Evolutionary conservation across 1,284 basidiomycete genomes (phyloP), one percentile per base, ranked within the genome.

Genomic region (Takashimella tepidaria): DNA sequence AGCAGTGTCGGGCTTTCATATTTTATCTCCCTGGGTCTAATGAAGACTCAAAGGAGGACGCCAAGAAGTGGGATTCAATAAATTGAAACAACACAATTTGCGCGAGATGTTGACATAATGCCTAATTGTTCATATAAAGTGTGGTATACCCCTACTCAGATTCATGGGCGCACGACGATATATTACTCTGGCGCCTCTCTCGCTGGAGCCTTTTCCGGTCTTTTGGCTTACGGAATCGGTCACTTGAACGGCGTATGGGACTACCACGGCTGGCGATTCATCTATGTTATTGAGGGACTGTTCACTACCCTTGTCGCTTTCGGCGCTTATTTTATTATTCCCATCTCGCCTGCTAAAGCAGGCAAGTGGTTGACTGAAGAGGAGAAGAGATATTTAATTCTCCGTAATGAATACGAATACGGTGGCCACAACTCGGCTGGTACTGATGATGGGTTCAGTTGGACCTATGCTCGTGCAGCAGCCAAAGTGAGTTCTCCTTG

Each of bases 141-240:
- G 8, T 37, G 31, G 31, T 37, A 37, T 16, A 37, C 31, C 10
- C 31, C 31, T 37, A 37, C 10, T 16, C 31, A 37, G 31, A 37
- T 37, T 16, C 10, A 8, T 8, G 8, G 10, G 16, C 51, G 56
- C 12, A 51, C 49, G 25, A 27, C 52, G 5, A 19, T 57, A 31
- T 57, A 48, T 50, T 51, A 51, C 52, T 40, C 41, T 3, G 46
- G 43, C 3, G 27, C 52, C 8, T 43, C 46, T 1, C 49, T 57
- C 3, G 56, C 63, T 5, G 63, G 66, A 5, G 66, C 61, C 2
- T 61, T 68, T 25, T 63, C 60, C 11, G 68, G 68, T 45, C 47
- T 70, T 4, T 57, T 70, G 1, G 66, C 65, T 1, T 70, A 60
- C 47, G 67, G 55, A 16, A 66, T 70, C 48, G 66, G 60, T 23